These are phyloP conservation scores for Pythium apleroticum DNA, from an alignment of 352 stramenopile species.

Conservation along the genomic window DNA sequence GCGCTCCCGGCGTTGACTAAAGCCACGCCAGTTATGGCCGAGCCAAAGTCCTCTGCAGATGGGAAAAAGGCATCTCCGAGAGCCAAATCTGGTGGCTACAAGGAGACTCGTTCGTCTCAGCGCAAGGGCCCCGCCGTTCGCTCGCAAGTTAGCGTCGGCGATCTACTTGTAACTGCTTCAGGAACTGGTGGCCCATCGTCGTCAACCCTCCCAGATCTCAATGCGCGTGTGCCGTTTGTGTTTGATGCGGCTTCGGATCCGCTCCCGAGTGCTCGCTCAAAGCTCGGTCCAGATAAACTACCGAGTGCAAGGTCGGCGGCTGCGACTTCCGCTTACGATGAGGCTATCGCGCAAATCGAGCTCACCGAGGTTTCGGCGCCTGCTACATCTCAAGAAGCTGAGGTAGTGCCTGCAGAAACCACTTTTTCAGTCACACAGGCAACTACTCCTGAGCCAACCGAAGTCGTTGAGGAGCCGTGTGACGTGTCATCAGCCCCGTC, in stretches of 20 bases:
- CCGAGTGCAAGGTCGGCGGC: background rate
- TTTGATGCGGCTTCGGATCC: constrained; percentile 22
- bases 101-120: constrained; percentile 31
- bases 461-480: background rate
- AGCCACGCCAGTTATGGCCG: background rate
- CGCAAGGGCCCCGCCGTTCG: constrained; percentile 10
- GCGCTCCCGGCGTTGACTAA: constrained; percentile 14
- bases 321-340: constrained; percentile 3
- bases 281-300: constrained; percentile 11
- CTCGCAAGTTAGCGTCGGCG: background rate
- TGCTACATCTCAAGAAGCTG: background rate
- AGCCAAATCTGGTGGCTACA: constrained; percentile 39
- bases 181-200: constrained; percentile 11
- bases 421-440: background rate
- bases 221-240: constrained; percentile 27
- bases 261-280: background rate
- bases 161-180: background rate
- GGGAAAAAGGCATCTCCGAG: constrained; percentile 23
- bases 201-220: constrained; percentile 25
- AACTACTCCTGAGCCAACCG: background rate
- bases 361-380: constrained; percentile 1
- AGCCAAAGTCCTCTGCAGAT: constrained; percentile 16
- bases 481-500: background rate
- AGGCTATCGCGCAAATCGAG: constrained; percentile 21
- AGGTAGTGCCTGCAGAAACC: background rate